Conservation (phyloP, 2,329 filamentous ascomycete genomes). For the Pseudogymnoascus destructans region DNA sequence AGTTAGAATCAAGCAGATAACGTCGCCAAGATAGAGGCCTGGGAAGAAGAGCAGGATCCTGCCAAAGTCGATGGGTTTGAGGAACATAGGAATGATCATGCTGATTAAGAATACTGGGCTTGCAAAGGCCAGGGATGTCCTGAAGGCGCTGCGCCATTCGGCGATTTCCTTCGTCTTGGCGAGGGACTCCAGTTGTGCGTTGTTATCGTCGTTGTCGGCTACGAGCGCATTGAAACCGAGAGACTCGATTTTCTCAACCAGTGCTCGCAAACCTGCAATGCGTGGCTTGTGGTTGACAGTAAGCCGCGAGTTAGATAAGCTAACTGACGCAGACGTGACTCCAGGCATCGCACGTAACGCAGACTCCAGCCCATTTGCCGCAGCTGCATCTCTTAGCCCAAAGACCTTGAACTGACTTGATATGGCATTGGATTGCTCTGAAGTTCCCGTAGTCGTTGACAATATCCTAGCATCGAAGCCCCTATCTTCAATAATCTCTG, state of each 20-base stretch:
- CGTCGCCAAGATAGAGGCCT: conserved; percentile 77
- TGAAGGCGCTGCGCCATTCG: conserved; percentile 78
- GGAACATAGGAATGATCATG: conserved; percentile 86
- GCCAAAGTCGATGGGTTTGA: conserved; percentile 67
- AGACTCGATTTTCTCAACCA: conserved; percentile 74
- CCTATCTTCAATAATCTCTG: conserved; percentile 73
- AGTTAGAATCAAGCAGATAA: conserved; percentile 72
- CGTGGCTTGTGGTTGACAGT: conserved; percentile 60
- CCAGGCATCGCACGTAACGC: conserved; percentile 53
- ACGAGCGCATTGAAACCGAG: conserved; percentile 79
- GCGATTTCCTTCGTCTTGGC: conserved; percentile 94
- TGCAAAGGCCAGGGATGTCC: conserved; percentile 65
- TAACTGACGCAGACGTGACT: conserved; percentile 60
- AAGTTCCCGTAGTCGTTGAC: conserved; percentile 53
- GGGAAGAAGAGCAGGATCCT: conserved; percentile 47
- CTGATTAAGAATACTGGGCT: conserved; percentile 82
- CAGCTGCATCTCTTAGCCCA: conserved; percentile 57
- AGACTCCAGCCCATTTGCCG: conserved; percentile 60
- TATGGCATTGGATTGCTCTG: conserved; percentile 40
- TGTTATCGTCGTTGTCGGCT: conserved; percentile 87
- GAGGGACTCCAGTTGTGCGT: conserved; percentile 87
- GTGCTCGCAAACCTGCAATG: conserved; percentile 61
- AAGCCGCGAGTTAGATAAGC: conserved; percentile 59
- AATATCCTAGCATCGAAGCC: conserved; percentile 81
- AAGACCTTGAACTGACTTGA: conserved; percentile 73